Conservation (phyloP, 345 rosid genomes). For the Murraya koenigii region DNA sequence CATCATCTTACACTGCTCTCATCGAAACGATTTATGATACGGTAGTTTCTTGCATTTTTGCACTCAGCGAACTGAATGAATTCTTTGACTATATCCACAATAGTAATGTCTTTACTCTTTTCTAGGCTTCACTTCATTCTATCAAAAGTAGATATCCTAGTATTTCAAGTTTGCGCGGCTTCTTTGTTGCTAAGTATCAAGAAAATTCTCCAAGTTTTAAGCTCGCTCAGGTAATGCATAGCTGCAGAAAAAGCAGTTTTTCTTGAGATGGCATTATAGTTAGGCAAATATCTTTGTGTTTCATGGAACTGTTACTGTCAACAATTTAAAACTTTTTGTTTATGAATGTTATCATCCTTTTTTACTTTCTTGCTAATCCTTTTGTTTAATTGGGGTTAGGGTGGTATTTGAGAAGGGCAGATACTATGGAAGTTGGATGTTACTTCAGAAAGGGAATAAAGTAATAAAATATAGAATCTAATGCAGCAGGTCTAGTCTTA, state of each 20-base stretch:
- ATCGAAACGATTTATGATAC: constrained; percentile 99
- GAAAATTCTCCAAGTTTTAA: constrained; percentile 87
- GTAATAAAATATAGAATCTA: not conserved
- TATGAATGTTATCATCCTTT: not conserved
- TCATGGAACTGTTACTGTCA: not conserved
- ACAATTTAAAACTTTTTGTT: not conserved
- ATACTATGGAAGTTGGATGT: not conserved
- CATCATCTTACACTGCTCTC: constrained; percentile 97
- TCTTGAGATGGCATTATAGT: not conserved
- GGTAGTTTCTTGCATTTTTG: constrained; percentile 37
- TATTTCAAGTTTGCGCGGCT: constrained; percentile 80
- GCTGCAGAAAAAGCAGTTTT: constrained; percentile 7
- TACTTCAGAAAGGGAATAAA: not conserved
- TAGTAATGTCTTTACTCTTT: constrained; percentile 17
- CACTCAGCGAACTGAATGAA: constrained; percentile 11
- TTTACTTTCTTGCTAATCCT: not conserved
- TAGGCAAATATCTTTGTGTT: not conserved
- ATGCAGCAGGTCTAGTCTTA: not conserved
- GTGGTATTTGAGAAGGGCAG: not conserved
- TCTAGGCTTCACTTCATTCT: constrained; percentile 96
- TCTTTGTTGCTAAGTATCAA: constrained; percentile 85
- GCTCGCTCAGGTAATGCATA: constrained; percentile 82
- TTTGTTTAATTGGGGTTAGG: not conserved
- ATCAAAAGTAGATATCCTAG: constrained; percentile 92
- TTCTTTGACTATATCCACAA: constrained; percentile 6